Percentiles rank a stretch among this genome's conserved stretches.
Evolutionary conservation across 768 basidiomycete species (phyloP).

Genomic region (button mushroom (Agaricus bisporus)): DNA sequence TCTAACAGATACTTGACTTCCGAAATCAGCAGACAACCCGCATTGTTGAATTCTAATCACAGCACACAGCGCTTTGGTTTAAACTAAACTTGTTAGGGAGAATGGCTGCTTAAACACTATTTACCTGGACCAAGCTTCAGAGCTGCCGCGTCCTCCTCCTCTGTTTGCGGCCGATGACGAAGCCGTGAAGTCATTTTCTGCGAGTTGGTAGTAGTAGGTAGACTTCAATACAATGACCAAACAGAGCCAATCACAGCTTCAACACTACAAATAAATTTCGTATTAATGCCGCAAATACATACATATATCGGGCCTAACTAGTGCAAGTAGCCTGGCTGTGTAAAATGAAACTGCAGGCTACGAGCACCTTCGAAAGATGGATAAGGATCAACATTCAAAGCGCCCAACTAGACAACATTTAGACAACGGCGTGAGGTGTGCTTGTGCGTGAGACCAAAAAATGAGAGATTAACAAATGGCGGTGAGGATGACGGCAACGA

Average conservation of each 20-base stretch:
- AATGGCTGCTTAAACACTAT: conserved; percentile 6
- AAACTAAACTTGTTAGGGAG: neutral
- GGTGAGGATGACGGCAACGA: neutral
- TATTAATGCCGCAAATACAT: conserved; percentile 5
- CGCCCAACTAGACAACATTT: conserved; percentile 4
- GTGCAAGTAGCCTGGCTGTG: neutral
- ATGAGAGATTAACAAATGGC: neutral
- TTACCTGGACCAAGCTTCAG: conserved; percentile 75
- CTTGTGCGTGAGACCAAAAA: neutral
- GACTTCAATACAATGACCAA: neutral
- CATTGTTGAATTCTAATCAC: conserved; percentile 78
- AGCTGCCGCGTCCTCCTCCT: conserved; percentile 84
- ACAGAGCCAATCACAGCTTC: neutral
- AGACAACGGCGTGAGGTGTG: neutral
- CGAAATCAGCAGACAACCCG: conserved; percentile 84
- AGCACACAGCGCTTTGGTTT: neutral
- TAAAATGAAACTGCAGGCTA: neutral
- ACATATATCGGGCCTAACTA: neutral
- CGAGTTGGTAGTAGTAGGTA: neutral
- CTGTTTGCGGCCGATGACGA: conserved; percentile 57
- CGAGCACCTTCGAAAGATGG: neutral
- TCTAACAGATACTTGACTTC: conserved; percentile 90
- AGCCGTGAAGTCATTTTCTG: conserved; percentile 50
- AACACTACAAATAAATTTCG: conserved; percentile 1
- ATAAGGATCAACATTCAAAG: neutral